A percentile compares a stretch with the other conserved stretches of the same genome.
phyloP scores from a whole-genome alignment of 306 rosid genomes.

The Alnus glutinosa region DNA sequence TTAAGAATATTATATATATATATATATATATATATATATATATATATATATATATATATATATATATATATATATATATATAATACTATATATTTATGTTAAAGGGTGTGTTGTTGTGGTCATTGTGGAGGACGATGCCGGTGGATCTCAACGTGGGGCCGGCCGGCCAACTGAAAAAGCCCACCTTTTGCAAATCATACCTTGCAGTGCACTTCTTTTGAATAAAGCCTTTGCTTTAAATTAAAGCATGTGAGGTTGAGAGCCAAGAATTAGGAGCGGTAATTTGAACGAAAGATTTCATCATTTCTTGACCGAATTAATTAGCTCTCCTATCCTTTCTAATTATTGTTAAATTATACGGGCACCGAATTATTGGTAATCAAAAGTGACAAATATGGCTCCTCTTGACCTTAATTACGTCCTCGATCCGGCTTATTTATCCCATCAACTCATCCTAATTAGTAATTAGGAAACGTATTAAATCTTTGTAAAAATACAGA shows the following conservation, averaged over 20 bases:
- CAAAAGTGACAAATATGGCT: slow-evolving; percentile 20
- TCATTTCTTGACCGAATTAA: slow-evolving; percentile 31
- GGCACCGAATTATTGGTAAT: slow-evolving; percentile 14
- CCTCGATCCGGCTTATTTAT: too few relatives aligned
- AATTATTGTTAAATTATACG: background rate
- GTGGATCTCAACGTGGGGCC: slow-evolving; percentile 29
- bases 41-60: background rate
- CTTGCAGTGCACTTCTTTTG: slow-evolving; percentile 53
- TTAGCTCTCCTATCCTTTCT: slow-evolving; percentile 39
- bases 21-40: background rate
- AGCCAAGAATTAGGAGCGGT: slow-evolving; percentile 26
- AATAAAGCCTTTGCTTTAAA: slow-evolving; percentile 53
- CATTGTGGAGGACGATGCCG: slow-evolving; percentile 30
- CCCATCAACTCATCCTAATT: too few relatives aligned
- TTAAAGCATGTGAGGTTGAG: slow-evolving; percentile 57
- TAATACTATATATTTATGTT: background rate
- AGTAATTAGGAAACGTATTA: too few relatives aligned
- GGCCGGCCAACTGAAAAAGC: background rate
- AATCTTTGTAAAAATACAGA: too few relatives aligned
- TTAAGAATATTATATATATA: background rate
- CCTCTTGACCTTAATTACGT: background rate
- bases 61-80: background rate
- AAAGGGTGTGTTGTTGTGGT: slow-evolving; percentile 23
- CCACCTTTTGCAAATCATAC: slow-evolving; percentile 14
- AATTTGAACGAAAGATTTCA: slow-evolving; percentile 52